A percentile compares a stretch with the other conserved stretches of the same genome.
Conservation (phyloP, 768 basidiomycete species). For the Naematelia aurantialba region DNA sequence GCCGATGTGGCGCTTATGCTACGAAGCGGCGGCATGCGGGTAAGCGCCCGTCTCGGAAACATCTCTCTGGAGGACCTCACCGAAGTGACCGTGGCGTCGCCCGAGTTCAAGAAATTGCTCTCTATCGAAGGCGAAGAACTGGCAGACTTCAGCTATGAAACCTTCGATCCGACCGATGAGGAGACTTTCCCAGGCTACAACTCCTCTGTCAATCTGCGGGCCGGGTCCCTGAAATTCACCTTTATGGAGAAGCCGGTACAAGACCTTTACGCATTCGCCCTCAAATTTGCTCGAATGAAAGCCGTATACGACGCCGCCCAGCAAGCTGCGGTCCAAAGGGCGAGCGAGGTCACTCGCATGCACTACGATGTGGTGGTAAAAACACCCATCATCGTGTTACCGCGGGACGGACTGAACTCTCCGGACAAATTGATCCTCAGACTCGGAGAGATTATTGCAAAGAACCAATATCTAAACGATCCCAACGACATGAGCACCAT, state of each 20-base stretch:
- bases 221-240: slow-evolving; percentile 85
- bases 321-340: slow-evolving; percentile 83
- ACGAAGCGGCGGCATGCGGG: slow-evolving; percentile 65
- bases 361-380: slow-evolving; percentile 85
- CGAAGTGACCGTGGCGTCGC: slow-evolving; percentile 53
- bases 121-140: slow-evolving; percentile 93
- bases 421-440: slow-evolving; percentile 71
- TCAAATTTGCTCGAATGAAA: slow-evolving; percentile 84
- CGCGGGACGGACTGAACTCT: slow-evolving; percentile 60
- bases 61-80: slow-evolving; percentile 68
- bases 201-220: slow-evolving; percentile 71
- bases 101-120: slow-evolving; percentile 76
- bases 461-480: slow-evolving; percentile 61
- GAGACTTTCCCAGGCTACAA: slow-evolving; percentile 72
- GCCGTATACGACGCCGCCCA: slow-evolving; percentile 91
- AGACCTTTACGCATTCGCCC: slow-evolving; percentile 74
- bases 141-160: slow-evolving; percentile 90
- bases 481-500: slow-evolving; percentile 60
- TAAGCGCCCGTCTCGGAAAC: slow-evolving; percentile 77
- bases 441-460: slow-evolving; percentile 82
- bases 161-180: slow-evolving; percentile 67
- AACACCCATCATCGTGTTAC: slow-evolving; percentile 87
- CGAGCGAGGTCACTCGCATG: slow-evolving; percentile 75
- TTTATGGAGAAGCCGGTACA: slow-evolving; percentile 89
- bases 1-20: slow-evolving; percentile 79